Conservation (phyloP, 2,329 filamentous ascomycete species). For the Xylariaceae sp. region DNA sequence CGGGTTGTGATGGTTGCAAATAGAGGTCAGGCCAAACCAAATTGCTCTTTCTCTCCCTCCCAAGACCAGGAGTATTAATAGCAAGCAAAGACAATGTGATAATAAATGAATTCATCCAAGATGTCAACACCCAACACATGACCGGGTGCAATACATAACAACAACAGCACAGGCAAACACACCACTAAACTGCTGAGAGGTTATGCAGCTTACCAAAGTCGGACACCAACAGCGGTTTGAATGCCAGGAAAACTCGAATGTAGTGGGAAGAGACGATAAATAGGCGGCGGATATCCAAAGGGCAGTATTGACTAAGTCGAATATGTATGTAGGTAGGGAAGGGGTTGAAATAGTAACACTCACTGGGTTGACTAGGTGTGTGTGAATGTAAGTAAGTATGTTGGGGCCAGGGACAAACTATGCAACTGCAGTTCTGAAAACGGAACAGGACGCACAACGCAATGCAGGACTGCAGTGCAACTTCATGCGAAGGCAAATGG, state of each 20-base stretch:
- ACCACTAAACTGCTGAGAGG: constrained; percentile 17
- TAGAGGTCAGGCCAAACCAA: background rate
- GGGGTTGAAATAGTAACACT: background rate
- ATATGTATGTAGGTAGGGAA: background rate
- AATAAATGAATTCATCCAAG: background rate
- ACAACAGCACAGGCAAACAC: background rate
- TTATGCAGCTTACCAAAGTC: constrained; percentile 7
- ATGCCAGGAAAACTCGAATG: constrained; percentile 1
- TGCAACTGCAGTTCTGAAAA: constrained; percentile 19
- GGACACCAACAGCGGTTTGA: constrained; percentile 6
- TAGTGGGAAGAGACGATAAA: background rate
- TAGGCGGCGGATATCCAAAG: constrained; percentile 1
- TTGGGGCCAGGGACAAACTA: constrained; percentile 19
- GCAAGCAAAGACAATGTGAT: background rate
- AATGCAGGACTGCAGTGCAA: constrained; percentile 15
- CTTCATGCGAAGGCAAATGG: constrained; percentile 12
- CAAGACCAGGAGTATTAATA: background rate
- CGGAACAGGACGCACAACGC: constrained; percentile 22
- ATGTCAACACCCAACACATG: background rate
- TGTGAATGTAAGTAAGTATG: background rate
- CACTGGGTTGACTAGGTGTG: background rate
- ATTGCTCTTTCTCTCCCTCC: background rate
- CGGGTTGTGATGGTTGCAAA: background rate
- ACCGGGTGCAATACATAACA: background rate
- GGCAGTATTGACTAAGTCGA: constrained; percentile 9